Percentiles rank a stretch among this genome's conserved stretches.
Conservation (phyloP, 2,329 filamentous ascomycete genomes). For the Pseudocercospora pini-densiflorae region DNA sequence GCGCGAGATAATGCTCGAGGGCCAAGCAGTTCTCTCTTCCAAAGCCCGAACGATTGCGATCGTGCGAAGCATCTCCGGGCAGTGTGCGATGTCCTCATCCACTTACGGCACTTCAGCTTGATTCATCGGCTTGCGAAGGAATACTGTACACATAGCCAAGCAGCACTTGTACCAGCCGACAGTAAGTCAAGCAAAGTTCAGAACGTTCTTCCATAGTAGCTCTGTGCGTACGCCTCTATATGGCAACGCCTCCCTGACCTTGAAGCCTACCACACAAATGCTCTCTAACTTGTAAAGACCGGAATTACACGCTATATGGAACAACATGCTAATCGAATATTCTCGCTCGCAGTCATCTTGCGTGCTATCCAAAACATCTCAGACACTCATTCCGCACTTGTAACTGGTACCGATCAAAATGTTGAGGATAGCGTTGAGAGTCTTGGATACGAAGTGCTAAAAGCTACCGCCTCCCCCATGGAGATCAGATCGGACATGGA, state of each 20-base stretch:
- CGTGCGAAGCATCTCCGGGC: not conserved
- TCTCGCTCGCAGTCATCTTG: too few relatives aligned
- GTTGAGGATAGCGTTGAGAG: not conserved
- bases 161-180: slow-evolving; percentile 10
- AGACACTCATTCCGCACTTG: not conserved
- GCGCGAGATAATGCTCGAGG: too few relatives aligned
- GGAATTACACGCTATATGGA: too few relatives aligned
- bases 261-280: too few relatives aligned
- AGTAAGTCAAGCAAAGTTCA: not conserved
- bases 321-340: too few relatives aligned
- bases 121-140: not conserved
- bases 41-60: too few relatives aligned
- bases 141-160: slow-evolving; percentile 1
- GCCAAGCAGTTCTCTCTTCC: too few relatives aligned
- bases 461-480: not conserved
- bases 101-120: not conserved
- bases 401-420: not conserved
- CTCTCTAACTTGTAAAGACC: too few relatives aligned
- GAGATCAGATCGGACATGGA: not conserved
- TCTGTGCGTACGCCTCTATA: too few relatives aligned
- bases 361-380: not conserved
- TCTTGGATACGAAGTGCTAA: not conserved
- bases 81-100: not conserved
- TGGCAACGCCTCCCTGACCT: too few relatives aligned
- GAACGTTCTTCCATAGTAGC: too few relatives aligned